phyloP scores from a whole-genome alignment of 495 filamentous ascomycete species.

The Trichoderma parareesei region DNA sequence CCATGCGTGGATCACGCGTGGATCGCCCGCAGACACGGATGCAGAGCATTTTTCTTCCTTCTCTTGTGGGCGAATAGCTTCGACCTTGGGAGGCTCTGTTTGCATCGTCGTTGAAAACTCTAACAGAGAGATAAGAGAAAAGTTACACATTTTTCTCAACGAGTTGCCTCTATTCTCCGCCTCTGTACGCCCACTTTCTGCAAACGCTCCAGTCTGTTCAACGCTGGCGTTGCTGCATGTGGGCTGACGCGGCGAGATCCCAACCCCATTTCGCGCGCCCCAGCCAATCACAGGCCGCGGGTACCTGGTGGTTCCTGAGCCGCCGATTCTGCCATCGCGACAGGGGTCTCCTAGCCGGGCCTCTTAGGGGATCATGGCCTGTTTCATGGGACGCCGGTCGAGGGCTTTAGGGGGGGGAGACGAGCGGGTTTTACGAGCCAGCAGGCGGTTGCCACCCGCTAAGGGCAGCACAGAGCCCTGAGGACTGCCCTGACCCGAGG shows the following conservation, averaged over 20 bases:
- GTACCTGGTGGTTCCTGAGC: conserved; percentile 9
- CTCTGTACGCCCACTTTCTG: too few species aligned
- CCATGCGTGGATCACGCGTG: not conserved
- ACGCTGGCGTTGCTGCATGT: not conserved
- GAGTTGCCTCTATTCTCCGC: too few species aligned
- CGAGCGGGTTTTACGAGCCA: not conserved
- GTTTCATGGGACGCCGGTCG: not conserved
- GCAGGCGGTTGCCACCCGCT: not conserved
- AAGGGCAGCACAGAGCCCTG: too few species aligned
- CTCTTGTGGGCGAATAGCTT: not conserved
- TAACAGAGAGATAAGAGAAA: too few species aligned
- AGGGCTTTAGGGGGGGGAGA: not conserved
- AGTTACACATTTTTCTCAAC: too few species aligned
- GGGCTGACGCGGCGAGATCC: conserved; percentile 5
- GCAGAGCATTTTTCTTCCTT: not conserved
- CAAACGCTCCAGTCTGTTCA: too few species aligned
- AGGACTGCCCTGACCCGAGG: conserved; percentile 19
- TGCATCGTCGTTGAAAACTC: too few species aligned
- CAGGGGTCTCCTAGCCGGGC: not conserved
- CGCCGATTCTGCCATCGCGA: not conserved
- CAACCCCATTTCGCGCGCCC: not conserved
- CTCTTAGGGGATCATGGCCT: not conserved
- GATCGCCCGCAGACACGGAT: not conserved
- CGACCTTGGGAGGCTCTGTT: too few species aligned
- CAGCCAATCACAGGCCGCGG: not conserved